phyloP scores from a whole-genome alignment of 2,329 filamentous ascomycete genomes.

The Diaporthe destruens region DNA sequence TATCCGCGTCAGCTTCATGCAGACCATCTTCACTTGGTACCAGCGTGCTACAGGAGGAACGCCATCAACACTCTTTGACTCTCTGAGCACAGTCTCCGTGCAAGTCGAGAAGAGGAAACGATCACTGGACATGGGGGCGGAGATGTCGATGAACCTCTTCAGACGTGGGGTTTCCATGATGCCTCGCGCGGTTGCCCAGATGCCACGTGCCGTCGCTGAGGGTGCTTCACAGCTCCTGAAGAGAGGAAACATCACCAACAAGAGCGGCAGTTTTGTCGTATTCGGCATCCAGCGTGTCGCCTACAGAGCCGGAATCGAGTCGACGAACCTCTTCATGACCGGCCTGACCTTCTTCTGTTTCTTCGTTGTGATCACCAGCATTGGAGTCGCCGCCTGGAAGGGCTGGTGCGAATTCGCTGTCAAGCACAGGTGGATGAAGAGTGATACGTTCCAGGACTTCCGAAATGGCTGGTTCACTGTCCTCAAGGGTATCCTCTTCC shows the following conservation, averaged over 20 bases:
- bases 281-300: slow-evolving; percentile 90
- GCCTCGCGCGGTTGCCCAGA: slow-evolving; percentile 54
- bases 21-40: slow-evolving; percentile 93
- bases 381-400: slow-evolving; percentile 84
- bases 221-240: slow-evolving; percentile 58
- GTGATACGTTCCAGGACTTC: slow-evolving; percentile 91
- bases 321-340: slow-evolving; percentile 93
- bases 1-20: slow-evolving; percentile 87
- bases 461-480: slow-evolving; percentile 94
- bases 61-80: slow-evolving; percentile 82
- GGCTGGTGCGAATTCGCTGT: slow-evolving; percentile 80
- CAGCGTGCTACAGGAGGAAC: slow-evolving; percentile 92
- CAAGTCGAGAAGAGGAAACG: slow-evolving; percentile 77
- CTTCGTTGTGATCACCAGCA: slow-evolving; percentile 80
- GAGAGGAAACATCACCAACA: slow-evolving; percentile 66
- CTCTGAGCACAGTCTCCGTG: slow-evolving; percentile 81
- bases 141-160: slow-evolving; percentile 58
- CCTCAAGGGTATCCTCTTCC: slow-evolving; percentile 93
- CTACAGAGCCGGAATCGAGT: slow-evolving; percentile 86
- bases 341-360: slow-evolving; percentile 89
- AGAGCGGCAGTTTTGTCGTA: slow-evolving; percentile 71
- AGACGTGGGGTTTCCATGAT: slow-evolving; percentile 69
- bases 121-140: slow-evolving; percentile 36
- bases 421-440: slow-evolving; percentile 82
- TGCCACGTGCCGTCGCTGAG: slow-evolving; percentile 42